These are phyloP conservation scores for Ephemerocybe angulata DNA, from an alignment of 768 basidiomycete genomes.

Conservation along the genomic window DNA sequence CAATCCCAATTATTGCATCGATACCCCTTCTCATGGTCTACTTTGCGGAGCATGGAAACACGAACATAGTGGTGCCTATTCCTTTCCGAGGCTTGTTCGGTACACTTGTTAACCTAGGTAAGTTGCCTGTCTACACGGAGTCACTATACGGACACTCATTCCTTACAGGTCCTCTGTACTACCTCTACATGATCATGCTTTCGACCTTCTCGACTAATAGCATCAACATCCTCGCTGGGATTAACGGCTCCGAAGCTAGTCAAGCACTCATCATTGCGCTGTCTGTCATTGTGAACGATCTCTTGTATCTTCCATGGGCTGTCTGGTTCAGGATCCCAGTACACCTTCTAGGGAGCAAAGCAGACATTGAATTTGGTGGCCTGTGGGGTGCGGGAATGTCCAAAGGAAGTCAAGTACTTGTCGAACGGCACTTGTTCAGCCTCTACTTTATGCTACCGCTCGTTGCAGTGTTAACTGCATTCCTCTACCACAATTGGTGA, in stretches of 20 bases:
- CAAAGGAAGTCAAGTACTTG: constrained; percentile 79
- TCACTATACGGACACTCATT: neutral
- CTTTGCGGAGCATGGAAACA: constrained; percentile 91
- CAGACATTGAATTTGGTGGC: constrained; percentile 72
- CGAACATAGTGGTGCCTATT: constrained; percentile 89
- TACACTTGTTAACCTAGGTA: constrained; percentile 84
- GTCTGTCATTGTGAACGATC: constrained; percentile 88
- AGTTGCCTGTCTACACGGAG: constrained; percentile 17
- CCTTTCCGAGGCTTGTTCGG: constrained; percentile 71
- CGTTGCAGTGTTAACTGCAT: constrained; percentile 83
- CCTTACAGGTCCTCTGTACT: constrained; percentile 81
- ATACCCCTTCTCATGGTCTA: constrained; percentile 96
- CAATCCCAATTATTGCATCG: constrained; percentile 93
- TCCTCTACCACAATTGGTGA: constrained; percentile 95
- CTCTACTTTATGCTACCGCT: constrained; percentile 96
- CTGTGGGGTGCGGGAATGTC: constrained; percentile 83
- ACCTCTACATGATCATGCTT: constrained; percentile 91
- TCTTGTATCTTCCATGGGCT: constrained; percentile 91
- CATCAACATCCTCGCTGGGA: constrained; percentile 97
- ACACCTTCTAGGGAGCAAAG: constrained; percentile 61
- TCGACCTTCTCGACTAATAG: constrained; percentile 97
- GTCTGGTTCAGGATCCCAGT: constrained; percentile 68
- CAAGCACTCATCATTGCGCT: constrained; percentile 91
- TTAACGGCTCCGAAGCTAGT: constrained; percentile 93
- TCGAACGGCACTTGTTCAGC: constrained; percentile 92